These are phyloP conservation scores for Phytophthora melonis DNA, from an alignment of 352 stramenopile genomes.

Conservation along the genomic window DNA sequence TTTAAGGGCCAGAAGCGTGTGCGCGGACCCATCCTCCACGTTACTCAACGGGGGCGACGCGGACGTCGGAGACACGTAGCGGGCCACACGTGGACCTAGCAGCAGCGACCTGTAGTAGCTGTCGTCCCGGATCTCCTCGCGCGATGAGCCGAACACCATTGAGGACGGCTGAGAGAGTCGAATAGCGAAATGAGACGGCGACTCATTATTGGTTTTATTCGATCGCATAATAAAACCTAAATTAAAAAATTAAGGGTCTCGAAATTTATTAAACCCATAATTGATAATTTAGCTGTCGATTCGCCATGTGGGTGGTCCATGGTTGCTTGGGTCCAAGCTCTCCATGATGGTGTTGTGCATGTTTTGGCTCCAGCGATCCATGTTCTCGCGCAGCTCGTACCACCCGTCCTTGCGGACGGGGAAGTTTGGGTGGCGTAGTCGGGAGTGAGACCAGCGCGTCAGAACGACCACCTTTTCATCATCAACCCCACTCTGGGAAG, in stretches of 20 bases:
- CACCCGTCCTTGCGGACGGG: constrained; percentile 31
- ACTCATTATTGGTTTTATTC: constrained; percentile 9
- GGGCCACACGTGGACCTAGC: constrained; percentile 21
- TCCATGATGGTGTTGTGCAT: constrained; percentile 53
- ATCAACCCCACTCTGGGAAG: not conserved
- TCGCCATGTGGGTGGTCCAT: constrained; percentile 16
- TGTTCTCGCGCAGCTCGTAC: constrained; percentile 49
- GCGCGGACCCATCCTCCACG: constrained; percentile 29
- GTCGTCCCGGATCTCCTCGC: constrained; percentile 39
- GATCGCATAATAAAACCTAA: too few relatives aligned
- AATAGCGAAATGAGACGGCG: constrained; percentile 20
- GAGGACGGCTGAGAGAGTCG: not conserved
- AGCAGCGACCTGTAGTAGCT: constrained; percentile 44
- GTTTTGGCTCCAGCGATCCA: constrained; percentile 52
- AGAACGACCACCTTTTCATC: constrained; percentile 53
- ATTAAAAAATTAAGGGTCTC: too few relatives aligned
- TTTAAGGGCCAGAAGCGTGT: constrained; percentile 35
- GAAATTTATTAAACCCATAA: too few relatives aligned
- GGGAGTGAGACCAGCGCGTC: constrained; percentile 48
- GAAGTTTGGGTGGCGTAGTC: constrained; percentile 43
- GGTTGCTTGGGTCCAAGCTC: constrained; percentile 19
- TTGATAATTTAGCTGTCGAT: too few relatives aligned
- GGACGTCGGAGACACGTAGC: not conserved
- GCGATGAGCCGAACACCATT: constrained; percentile 18
- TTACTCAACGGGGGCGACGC: constrained; percentile 1